These are phyloP conservation scores for Fusarium sp. DNA, from an alignment of 2,329 filamentous ascomycete species.

Conservation along the genomic window DNA sequence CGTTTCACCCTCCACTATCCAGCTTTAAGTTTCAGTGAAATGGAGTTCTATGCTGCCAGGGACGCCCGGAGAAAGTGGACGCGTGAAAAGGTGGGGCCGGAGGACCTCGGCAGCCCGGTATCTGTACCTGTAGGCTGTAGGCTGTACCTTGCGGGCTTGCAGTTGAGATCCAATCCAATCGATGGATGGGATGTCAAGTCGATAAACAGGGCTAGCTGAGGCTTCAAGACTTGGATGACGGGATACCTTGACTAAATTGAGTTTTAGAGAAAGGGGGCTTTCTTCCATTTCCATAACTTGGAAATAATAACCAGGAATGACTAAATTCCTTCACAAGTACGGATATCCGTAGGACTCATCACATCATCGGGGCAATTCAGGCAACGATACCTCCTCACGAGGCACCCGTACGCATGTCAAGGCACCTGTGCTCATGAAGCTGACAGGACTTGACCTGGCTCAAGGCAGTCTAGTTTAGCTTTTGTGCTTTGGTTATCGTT, in stretches of 20 bases:
- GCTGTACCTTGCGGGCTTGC: constrained; percentile 2
- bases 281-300: constrained; percentile 1
- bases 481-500: constrained; percentile 16
- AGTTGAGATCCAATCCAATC: constrained; percentile 7
- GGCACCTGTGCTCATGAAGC: constrained; percentile 1
- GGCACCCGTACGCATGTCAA: constrained; percentile 8
- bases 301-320: constrained; percentile 2
- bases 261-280: constrained; percentile 15
- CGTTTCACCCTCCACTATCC: constrained; percentile 15
- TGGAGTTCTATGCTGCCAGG: constrained; percentile 14
- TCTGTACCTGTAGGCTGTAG: not conserved
- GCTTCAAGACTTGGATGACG: constrained; percentile 14
- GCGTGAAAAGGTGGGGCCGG: constrained; percentile 34
- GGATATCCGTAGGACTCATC: constrained; percentile 9
- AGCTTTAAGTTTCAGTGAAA: constrained; percentile 4
- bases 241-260: constrained; percentile 24
- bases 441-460: constrained; percentile 18
- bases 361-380: constrained; percentile 29
- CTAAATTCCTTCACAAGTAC: constrained; percentile 1
- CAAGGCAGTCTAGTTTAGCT: constrained; percentile 25
- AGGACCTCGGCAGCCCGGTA: constrained; percentile 24
- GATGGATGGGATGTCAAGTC: not conserved
- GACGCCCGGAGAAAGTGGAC: constrained; percentile 30
- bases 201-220: constrained; percentile 20
- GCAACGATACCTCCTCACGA: constrained; percentile 35